Percentiles rank a stretch among this genome's conserved stretches.
Evolutionary conservation across 2,329 filamentous ascomycete genomes (phyloP).

Genomic region (Cadophora luteo-olivacea): DNA sequence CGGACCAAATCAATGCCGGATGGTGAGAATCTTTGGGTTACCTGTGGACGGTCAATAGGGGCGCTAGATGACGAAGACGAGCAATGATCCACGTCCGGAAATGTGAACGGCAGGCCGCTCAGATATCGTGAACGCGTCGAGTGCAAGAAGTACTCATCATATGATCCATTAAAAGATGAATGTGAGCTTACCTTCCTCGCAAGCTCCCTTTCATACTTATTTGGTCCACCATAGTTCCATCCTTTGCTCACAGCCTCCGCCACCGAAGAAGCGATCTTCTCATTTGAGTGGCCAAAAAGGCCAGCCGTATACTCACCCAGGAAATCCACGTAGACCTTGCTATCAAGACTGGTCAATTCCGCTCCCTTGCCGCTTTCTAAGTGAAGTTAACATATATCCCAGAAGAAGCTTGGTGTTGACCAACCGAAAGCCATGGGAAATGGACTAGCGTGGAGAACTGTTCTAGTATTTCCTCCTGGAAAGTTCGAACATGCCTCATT

Average conservation of each 20-base stretch:
- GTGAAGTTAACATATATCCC: background rate
- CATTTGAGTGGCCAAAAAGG: conserved; percentile 70
- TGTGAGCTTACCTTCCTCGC: conserved; percentile 48
- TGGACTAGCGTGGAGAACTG: conserved; percentile 35
- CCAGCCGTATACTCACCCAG: conserved; percentile 69
- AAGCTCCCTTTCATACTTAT: conserved; percentile 56
- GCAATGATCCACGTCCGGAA: too few species aligned
- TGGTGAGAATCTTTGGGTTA: conserved; percentile 58
- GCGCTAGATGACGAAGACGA: too few species aligned
- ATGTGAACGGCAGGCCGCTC: too few species aligned
- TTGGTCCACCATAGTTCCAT: conserved; percentile 63
- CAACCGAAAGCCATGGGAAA: conserved; percentile 37
- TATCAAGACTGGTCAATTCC: conserved; percentile 35
- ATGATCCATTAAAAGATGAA: background rate
- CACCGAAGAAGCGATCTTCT: conserved; percentile 58
- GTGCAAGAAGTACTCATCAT: background rate
- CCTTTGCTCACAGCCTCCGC: conserved; percentile 49
- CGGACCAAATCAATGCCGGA: conserved; percentile 58
- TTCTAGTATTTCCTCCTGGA: conserved; percentile 40
- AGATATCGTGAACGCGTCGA: background rate
- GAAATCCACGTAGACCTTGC: conserved; percentile 60
- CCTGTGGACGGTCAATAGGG: conserved; percentile 9
- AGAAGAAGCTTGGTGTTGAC: background rate
- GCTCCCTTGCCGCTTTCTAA: conserved; percentile 30
- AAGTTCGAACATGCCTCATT: conserved; percentile 36